Conservation (phyloP, 1,284 basidiomycete species). For the Boletus albobrunnescens region DNA sequence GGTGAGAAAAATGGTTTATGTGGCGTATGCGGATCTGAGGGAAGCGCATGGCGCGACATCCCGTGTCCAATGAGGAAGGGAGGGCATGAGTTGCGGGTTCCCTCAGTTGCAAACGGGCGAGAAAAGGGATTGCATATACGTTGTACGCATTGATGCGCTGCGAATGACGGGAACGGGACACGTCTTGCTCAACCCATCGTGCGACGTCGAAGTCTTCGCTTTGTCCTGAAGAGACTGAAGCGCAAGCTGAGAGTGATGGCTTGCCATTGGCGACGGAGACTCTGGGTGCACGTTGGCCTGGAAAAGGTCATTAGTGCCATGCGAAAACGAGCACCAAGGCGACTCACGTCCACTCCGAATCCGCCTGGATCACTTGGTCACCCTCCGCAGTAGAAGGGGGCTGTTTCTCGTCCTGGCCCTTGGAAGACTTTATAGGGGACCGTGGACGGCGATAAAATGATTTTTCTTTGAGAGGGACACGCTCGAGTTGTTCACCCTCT, state of each 20-base stretch:
- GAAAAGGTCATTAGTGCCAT: constrained; percentile 2
- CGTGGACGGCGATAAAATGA: constrained; percentile 15
- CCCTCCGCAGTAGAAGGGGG: constrained; percentile 2
- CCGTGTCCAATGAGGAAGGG: constrained; percentile 16
- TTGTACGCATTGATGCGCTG: constrained; percentile 16
- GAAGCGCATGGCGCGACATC: constrained; percentile 24
- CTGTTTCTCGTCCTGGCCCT: constrained; percentile 31
- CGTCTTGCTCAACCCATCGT: constrained; percentile 23
- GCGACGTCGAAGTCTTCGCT: constrained; percentile 40
- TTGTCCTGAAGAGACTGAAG: constrained; percentile 56
- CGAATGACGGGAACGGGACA: constrained; percentile 1
- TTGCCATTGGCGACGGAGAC: constrained; percentile 55
- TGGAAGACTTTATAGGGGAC: constrained; percentile 20
- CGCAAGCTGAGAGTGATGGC: constrained; percentile 49
- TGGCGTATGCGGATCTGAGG: constrained; percentile 22
- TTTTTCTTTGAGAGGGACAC: constrained; percentile 30
- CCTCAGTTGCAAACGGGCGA: constrained; percentile 21
- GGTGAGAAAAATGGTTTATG: constrained; percentile 16
- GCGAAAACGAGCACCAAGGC: neutral
- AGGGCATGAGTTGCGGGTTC: constrained; percentile 20
- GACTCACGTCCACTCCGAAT: constrained; percentile 38
- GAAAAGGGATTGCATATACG: constrained; percentile 25
- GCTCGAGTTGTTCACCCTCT: constrained; percentile 22
- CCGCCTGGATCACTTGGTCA: constrained; percentile 21
- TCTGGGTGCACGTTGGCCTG: constrained; percentile 54